Conservation (phyloP, 2,329 filamentous ascomycete species). For the Aspergillus awamori region DNA sequence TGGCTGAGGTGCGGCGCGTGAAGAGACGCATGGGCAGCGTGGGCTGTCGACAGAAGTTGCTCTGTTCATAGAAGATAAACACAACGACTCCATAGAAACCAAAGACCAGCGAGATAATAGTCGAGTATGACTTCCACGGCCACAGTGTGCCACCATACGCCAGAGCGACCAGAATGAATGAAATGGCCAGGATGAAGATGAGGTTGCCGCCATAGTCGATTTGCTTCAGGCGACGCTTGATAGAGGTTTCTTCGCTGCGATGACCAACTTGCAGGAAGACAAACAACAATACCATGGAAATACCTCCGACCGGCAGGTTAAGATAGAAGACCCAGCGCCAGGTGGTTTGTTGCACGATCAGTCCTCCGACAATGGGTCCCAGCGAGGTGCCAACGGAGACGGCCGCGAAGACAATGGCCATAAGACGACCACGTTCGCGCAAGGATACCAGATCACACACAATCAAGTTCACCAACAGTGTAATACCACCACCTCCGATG, state of each 20-base stretch:
- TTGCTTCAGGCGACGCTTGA: conserved; percentile 11
- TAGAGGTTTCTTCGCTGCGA: no score
- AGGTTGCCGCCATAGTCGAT: conserved; percentile 34
- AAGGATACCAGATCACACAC: conserved; percentile 53
- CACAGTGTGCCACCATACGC: conserved; percentile 32
- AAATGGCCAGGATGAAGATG: conserved; percentile 30
- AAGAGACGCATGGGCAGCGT: conserved; percentile 51
- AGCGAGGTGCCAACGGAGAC: conserved; percentile 46
- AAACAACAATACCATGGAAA: conserved; percentile 26
- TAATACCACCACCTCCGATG: conserved; percentile 51
- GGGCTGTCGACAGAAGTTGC: conserved; percentile 25
- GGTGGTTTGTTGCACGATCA: conserved; percentile 23
- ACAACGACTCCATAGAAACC: conserved; percentile 25
- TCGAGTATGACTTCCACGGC: conserved; percentile 32
- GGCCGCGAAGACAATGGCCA: conserved; percentile 26
- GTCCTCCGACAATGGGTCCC: conserved; percentile 49
- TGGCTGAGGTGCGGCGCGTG: conserved; percentile 40
- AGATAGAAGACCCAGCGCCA: conserved; percentile 38
- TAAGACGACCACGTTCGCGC: conserved; percentile 33
- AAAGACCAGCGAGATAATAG: conserved; percentile 30
- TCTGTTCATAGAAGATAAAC: conserved; percentile 24
- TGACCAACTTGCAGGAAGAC: conserved; percentile 23
- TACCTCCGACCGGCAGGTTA: conserved; percentile 31
- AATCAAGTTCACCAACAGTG: conserved; percentile 46
- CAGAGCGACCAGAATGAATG: conserved; percentile 33